Evolutionary conservation across 129 eudicot species (phyloP), one percentile per base, ranked within the genome.

Genomic region (Flaveria bidentis): DNA sequence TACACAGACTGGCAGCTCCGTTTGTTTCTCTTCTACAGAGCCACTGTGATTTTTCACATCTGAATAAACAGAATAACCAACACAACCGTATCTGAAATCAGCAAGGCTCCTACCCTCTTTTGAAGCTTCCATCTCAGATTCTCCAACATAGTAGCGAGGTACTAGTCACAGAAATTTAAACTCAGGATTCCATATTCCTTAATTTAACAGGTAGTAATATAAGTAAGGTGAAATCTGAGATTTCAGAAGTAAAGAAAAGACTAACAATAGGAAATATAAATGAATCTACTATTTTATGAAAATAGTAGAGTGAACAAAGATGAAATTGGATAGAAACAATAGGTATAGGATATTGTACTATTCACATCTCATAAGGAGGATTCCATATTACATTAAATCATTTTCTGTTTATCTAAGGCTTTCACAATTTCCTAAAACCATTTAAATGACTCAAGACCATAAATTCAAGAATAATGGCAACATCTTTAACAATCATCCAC

Each of bases 111-210:
- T 85, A 41, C 89, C 97, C 82, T 86, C 86, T 78, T 89, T 89
- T 25, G 97, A 82, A 85, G 97, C 97, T 81, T 95, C 92, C 73
- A 82, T 68, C 87, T 95, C 97, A 56, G 97, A 87, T 82, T 91
- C 86, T 66, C 97, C 93, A 78, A 91, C 96, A 81, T 87, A 77
- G 84, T 87, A 83, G 56, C 68, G 83, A 55, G 96, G 96, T 68
- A 85, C 97, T 95, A 83, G 5, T 58, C 66, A 84, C 61, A 78
- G 74, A 82, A 83, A 41, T 61, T 16, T 1, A 51, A 78, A 79
- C 57, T 71, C 68, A 62, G 57, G 80, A 57, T 14, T 63, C 79
- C 80, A 58, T 30, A 25, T 51, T 79, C 18, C 20, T 50, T 22
- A 26, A 10, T 30, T 22, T 61, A 58, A 58, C 45, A 53, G 23